Evolutionary conservation across 331 rosid genomes (phyloP).

Genomic region (Rosa hybrid): DNA sequence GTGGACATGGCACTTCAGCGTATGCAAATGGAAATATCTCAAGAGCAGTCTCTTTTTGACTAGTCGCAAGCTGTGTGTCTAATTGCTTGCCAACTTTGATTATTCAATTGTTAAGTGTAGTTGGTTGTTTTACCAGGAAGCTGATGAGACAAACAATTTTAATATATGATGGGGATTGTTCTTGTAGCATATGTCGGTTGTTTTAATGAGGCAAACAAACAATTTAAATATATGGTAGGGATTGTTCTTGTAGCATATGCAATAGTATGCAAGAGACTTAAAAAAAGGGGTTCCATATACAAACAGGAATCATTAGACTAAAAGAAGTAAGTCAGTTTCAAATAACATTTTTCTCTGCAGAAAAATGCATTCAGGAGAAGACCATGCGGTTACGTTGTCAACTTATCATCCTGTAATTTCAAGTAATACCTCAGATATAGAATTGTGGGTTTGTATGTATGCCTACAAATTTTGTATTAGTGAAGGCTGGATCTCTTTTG

Average conservation of each 20-base stretch:
- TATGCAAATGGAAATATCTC: no score
- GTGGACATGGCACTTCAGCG: no score
- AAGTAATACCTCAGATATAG: not conserved
- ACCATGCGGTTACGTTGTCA: not conserved
- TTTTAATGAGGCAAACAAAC: not conserved
- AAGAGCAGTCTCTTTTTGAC: no score
- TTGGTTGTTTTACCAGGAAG: not conserved
- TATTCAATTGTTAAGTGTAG: not conserved
- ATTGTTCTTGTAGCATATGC: no score
- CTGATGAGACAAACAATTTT: not conserved
- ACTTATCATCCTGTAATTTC: not conserved
- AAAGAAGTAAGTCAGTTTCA: no score
- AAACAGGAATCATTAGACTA: no score
- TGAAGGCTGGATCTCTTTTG: not conserved
- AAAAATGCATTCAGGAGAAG: not conserved
- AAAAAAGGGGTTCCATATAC: no score
- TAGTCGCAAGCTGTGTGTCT: no score
- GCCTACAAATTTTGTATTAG: not conserved
- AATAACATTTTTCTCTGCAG: not conserved
- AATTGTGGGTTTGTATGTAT: not conserved
- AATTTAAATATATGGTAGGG: no score
- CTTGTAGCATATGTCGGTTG: not conserved
- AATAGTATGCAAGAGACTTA: no score
- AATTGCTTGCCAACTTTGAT: not conserved
- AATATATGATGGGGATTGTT: no score